Base-by-base conservation (phyloP, 495 filamentous ascomycete genomes). In the Sordaria brevicollis region DNA sequence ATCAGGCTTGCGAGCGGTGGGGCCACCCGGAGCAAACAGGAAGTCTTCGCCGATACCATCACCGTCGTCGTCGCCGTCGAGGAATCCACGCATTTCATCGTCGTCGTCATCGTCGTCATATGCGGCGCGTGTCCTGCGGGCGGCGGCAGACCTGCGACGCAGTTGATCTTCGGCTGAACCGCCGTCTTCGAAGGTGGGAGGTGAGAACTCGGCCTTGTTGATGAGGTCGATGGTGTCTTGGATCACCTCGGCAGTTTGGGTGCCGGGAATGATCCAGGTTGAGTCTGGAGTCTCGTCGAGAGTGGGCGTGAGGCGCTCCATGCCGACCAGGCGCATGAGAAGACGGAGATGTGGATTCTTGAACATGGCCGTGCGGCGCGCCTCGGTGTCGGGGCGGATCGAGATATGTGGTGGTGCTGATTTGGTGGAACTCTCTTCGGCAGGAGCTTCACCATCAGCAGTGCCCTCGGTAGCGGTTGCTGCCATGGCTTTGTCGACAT, bases 261-360 rank as follows among this genome's bases (percentile, higher is more conserved):
- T 74, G 4, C 91, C 86, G 0, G 94, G 92, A 41, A 98, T 82
- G 41, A 92, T 80, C 95, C 95, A 99, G 13, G 84, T 83, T 2
- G 90, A 88, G 69, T 93, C 89, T 7, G 86, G 85, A 11, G 82
- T 80, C 66, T 94, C 91, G 69, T 94, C 90, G 57, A 89, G 83
- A 19, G 81, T 77, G 3, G 82, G 79, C 4, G 90, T 88, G 5
- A 93, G 81, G 17, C 88, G 84, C 73, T 91, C 87, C 67, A 95
- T 87, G 5, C 92, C 91, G 62, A 90, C 81, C 4, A 93, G 83
- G 0, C 83, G 88, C 87, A 98, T 90, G 7, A 99, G 87, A 31
- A 98, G 89, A 34, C 94, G 90, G 8, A 98, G 88, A 75, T 93
- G 89, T n/a, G 91, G 89, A 74, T 97, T 93, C 73, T 92, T 93